Conservation (phyloP, 2,329 filamentous ascomycete species). For the Intubia oerlemansii region DNA sequence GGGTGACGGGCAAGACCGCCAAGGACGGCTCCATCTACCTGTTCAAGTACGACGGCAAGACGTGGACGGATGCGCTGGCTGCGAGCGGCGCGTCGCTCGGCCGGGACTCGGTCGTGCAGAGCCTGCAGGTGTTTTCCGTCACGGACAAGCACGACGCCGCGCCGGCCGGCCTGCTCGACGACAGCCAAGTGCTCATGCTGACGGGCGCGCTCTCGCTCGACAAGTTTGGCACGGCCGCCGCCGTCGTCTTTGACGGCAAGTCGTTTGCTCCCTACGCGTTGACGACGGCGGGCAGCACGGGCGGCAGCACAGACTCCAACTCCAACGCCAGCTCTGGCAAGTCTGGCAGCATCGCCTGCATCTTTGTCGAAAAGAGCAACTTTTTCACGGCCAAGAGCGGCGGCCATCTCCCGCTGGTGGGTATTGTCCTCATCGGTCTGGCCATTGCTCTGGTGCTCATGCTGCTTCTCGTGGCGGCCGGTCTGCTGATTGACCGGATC, state of each 20-base stretch:
- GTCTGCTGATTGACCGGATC: constrained; percentile 53
- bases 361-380: constrained; percentile 67
- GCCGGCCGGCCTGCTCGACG: constrained; percentile 33
- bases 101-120: constrained; percentile 45
- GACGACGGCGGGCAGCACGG: constrained; percentile 34
- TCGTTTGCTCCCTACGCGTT: constrained; percentile 60
- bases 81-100: constrained; percentile 42
- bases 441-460: constrained; percentile 59
- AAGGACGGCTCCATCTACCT: constrained; percentile 51
- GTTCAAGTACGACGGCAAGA: constrained; percentile 57
- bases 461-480: constrained; percentile 54
- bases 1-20: constrained; percentile 54
- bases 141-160: constrained; percentile 44
- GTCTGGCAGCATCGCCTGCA: constrained; percentile 54
- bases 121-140: constrained; percentile 62
- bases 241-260: constrained; percentile 73
- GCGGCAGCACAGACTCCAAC: too few species aligned
- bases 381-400: constrained; percentile 39
- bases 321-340: constrained; percentile 30
- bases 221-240: constrained; percentile 60
- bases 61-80: constrained; percentile 28
- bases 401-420: constrained; percentile 45
- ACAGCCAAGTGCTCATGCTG: constrained; percentile 54
- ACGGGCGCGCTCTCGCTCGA: constrained; percentile 66
- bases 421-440: constrained; percentile 62